Percentiles rank a stretch among this genome's conserved stretches.
Evolutionary conservation across 2,329 filamentous ascomycete genomes (phyloP).

Genomic region (Diplodia seriata): DNA sequence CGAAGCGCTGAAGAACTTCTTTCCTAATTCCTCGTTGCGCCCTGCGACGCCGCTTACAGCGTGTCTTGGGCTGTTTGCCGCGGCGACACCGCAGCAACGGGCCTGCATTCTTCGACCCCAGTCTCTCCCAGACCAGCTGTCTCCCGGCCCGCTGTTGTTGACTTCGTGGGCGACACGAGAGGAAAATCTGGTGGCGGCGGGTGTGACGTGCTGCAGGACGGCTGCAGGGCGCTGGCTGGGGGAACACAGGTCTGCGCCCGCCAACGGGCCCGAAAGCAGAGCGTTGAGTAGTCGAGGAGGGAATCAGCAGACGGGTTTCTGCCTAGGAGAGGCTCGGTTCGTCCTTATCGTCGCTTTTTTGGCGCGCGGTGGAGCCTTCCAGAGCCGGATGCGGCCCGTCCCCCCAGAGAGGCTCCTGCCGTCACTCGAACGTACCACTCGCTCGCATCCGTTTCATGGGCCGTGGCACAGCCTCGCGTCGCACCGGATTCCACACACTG

Average conservation of each 20-base stretch:
- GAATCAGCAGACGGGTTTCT: not conserved
- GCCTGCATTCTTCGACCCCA: not conserved
- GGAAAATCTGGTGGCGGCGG: slow-evolving; percentile 24
- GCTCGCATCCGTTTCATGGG: slow-evolving; percentile 7
- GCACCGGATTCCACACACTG: slow-evolving; percentile 22
- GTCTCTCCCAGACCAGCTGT: not conserved
- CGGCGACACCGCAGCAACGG: slow-evolving; percentile 13
- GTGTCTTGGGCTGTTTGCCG: not conserved
- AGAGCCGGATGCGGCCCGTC: slow-evolving; percentile 16
- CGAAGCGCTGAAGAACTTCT: not conserved
- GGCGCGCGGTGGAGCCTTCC: slow-evolving; percentile 6
- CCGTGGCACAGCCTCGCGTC: slow-evolving; percentile 26
- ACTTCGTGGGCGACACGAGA: slow-evolving; percentile 6
- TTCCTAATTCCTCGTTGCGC: not conserved
- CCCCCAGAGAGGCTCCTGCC: slow-evolving; percentile 1
- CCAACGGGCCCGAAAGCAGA: not conserved
- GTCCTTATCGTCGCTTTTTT: not conserved
- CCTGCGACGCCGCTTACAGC: too few relatives aligned
- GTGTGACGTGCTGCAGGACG: slow-evolving; percentile 18
- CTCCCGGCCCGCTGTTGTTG: not conserved
- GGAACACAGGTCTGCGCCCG: slow-evolving; percentile 1
- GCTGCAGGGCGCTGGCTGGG: slow-evolving; percentile 16
- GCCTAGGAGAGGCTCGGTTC: not conserved
- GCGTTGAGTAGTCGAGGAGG: not conserved
- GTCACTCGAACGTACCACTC: slow-evolving; percentile 4